These are phyloP conservation scores for Trametes versicolor DNA, from an alignment of 1,284 basidiomycete species.

Conservation along the genomic window DNA sequence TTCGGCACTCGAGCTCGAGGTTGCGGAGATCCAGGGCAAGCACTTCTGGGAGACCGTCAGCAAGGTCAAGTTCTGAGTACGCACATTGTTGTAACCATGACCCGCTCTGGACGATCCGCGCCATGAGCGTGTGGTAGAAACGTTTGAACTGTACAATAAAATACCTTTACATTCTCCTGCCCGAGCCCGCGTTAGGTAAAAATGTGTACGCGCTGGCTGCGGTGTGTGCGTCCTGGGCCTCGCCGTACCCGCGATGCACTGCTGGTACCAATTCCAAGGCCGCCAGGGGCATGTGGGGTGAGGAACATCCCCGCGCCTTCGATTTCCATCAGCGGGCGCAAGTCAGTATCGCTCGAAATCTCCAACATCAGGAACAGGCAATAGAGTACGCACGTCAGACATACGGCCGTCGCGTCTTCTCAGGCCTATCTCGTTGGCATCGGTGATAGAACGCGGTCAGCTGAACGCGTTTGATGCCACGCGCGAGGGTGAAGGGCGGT, in stretches of 20 bases:
- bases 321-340: neutral
- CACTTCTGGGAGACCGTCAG: slow-evolving; percentile 61
- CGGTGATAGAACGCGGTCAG: slow-evolving; percentile 9
- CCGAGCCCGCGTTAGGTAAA: neutral
- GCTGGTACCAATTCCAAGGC: neutral
- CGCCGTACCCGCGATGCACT: neutral
- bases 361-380: neutral
- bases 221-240: neutral
- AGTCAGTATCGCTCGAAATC: neutral
- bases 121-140: slow-evolving; percentile 7
- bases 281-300: neutral
- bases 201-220: neutral
- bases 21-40: slow-evolving; percentile 75
- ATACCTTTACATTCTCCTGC: neutral
- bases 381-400: neutral
- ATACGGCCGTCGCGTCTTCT: neutral
- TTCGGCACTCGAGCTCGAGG: slow-evolving; percentile 66
- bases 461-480: slow-evolving; percentile 4
- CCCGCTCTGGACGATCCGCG: slow-evolving; percentile 9
- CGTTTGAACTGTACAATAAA: slow-evolving; percentile 4
- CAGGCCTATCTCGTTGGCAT: slow-evolving; percentile 15
- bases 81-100: slow-evolving; percentile 5
- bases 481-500: neutral
- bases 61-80: slow-evolving; percentile 48
- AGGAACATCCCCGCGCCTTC: neutral